Base-by-base conservation (phyloP, 1,284 basidiomycete species). In the Moesziomyces parantarcticus region DNA sequence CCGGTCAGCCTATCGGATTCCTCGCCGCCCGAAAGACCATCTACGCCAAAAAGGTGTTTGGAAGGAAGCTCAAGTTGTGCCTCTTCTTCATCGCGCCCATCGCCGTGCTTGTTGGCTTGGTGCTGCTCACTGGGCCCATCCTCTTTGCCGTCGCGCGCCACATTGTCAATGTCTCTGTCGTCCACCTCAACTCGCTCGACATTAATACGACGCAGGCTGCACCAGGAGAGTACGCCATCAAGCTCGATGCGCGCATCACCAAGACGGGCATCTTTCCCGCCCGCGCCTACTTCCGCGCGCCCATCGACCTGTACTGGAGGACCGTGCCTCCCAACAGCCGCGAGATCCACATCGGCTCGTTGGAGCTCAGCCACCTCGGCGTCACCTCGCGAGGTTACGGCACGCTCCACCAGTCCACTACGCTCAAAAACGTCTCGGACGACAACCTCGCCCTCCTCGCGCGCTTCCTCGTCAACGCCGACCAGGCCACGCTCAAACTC, bases 401-500 rank as follows among this genome's bases (percentile, higher is more conserved):
- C 20, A 67, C 50, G 2, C 39, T 51, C 39, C 13, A 42, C 3
- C 46, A 64, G 50, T 39, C 58, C 47, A 82, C 80, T 0, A 20
- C 40, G 18, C 83, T 84, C 50, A 36, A 55, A 51, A 83, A 84
- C 49, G 54, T 55, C 41, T 66, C 83, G 51, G 50, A 66, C 22
- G 58, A 58, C 3, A 79, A 59, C 16, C 82, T 84, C 43, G 65
- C 64, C 13, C 50, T 73, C 14, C 82, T 84, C 50, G 63, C 83
- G 13, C 41, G 69, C 52, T 80, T 66, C 64, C 62, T 92, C 86
- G 90, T 92, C 76, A 91, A 89, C 0, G 86, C 88, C 52, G 84
- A 85, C 36, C 88, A 87, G 62, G 91, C 92, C 75, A 91, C 89
- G 1, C 92, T 91, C 91, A 86, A 87, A 57, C 83, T 92, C 47